Evolutionary conservation across 441 rosid genomes (phyloP).

Genomic region (Gossypium laxum): DNA sequence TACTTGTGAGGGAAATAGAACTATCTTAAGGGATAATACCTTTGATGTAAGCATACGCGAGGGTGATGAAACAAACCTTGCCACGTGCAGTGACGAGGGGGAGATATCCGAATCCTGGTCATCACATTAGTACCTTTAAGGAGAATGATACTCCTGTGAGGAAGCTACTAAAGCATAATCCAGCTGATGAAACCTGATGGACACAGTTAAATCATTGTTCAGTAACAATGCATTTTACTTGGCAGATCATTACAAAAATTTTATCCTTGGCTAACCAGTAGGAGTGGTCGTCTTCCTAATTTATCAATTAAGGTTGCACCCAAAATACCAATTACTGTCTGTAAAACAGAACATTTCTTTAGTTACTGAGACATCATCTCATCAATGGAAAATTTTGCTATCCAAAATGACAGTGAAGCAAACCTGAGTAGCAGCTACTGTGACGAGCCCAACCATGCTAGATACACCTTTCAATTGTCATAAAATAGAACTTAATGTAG

Average conservation of each 20-base stretch:
- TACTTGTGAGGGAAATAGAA: no score
- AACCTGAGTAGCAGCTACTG: conserved; percentile 27
- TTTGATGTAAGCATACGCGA: background rate
- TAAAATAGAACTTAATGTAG: background rate
- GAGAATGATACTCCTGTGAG: conserved; percentile 31
- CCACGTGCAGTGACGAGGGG: background rate
- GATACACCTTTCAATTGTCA: conserved; percentile 1
- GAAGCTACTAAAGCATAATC: conserved; percentile 27
- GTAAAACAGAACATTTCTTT: background rate
- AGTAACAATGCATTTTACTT: background rate
- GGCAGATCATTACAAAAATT: background rate
- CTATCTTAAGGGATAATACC: no score
- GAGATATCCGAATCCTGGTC: background rate
- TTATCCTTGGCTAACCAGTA: conserved; percentile 36
- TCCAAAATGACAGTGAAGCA: background rate
- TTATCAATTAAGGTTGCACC: conserved; percentile 63
- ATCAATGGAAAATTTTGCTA: background rate
- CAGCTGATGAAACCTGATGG: conserved; percentile 28
- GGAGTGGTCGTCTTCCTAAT: conserved; percentile 72
- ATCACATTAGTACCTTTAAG: conserved; percentile 24
- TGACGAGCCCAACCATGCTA: background rate
- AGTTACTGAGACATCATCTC: background rate
- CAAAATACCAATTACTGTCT: conserved; percentile 55
- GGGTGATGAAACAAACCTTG: background rate
- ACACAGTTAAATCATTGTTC: background rate